phyloP scores from a whole-genome alignment of 129 eudicot genomes.

The Deinandra increscens region DNA sequence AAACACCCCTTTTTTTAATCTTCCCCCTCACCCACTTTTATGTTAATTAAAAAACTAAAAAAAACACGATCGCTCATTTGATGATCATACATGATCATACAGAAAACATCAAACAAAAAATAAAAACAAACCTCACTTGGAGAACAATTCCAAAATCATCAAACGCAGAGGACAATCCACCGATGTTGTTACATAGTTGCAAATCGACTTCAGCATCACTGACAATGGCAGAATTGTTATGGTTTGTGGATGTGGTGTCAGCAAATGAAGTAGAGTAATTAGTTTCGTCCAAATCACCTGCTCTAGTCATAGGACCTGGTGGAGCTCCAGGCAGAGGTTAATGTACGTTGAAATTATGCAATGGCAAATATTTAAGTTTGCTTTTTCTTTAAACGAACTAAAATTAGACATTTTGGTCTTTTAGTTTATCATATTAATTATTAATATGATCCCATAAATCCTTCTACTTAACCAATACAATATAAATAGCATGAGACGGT shows the following conservation, averaged over 20 bases:
- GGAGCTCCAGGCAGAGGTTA: conserved; percentile 22
- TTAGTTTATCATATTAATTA: too few relatives aligned
- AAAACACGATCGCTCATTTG: conserved; percentile 11
- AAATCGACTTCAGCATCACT: conserved; percentile 94
- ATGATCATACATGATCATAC: conserved; percentile 9
- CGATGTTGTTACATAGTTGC: conserved; percentile 38
- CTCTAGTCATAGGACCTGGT: conserved; percentile 10
- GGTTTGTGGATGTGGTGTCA: conserved; percentile 56
- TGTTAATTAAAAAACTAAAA: too few relatives aligned
- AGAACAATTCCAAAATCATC: conserved; percentile 51
- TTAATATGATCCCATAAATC: too few relatives aligned
- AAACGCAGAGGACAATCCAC: conserved; percentile 42
- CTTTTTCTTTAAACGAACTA: too few relatives aligned
- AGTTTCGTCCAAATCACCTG: conserved; percentile 70
- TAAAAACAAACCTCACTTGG: conserved; percentile 51
- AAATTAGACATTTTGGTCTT: too few relatives aligned
- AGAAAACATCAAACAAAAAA: conserved; percentile 5
- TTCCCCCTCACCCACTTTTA: too few relatives aligned
- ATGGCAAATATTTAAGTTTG: too few relatives aligned
- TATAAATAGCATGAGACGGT: too few relatives aligned
- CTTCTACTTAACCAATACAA: too few relatives aligned
- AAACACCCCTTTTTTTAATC: too few relatives aligned
- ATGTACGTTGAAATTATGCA: too few relatives aligned
- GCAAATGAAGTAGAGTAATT: conserved; percentile 90
- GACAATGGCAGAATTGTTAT: conserved; percentile 37